A percentile compares a stretch with the other conserved stretches of the same genome.
These are phyloP conservation scores for Populus simonii DNA, from an alignment of 345 rosid species.

Conservation along the genomic window DNA sequence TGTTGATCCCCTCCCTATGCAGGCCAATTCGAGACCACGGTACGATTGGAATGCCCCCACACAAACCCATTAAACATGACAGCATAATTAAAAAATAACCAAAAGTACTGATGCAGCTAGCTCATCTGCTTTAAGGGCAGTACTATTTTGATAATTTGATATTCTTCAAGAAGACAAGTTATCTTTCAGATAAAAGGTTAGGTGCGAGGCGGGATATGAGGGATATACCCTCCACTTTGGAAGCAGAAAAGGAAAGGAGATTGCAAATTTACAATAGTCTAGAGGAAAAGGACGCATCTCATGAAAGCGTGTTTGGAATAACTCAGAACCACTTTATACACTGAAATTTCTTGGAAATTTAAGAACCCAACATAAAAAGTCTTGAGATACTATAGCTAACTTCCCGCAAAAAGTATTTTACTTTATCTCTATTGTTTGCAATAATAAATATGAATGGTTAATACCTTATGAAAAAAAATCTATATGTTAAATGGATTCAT, in stretches of 20 bases:
- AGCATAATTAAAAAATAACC: background rate
- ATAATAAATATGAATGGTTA: no score
- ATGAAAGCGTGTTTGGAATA: background rate
- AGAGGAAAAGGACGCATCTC: background rate
- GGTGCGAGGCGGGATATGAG: slow-evolving; percentile 19
- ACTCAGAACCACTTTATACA: background rate
- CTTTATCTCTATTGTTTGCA: no score
- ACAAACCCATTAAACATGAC: slow-evolving; percentile 5
- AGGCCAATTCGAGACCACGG: background rate
- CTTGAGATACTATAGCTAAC: no score
- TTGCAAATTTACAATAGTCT: no score
- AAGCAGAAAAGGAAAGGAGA: slow-evolving; percentile 14
- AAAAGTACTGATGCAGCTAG: background rate
- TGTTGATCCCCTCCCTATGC: background rate
- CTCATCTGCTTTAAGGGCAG: background rate
- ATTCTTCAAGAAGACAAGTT: background rate
- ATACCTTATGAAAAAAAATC: no score
- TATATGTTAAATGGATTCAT: no score
- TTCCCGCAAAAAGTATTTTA: no score
- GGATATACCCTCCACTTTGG: slow-evolving; percentile 21
- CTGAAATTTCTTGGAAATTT: background rate
- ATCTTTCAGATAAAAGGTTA: background rate
- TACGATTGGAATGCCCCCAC: slow-evolving; percentile 4
- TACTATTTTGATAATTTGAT: no score
- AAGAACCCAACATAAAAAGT: background rate